These are phyloP conservation scores for Phytopythium cucurbitacearum DNA, from an alignment of 352 stramenopile genomes.

Conservation along the genomic window DNA sequence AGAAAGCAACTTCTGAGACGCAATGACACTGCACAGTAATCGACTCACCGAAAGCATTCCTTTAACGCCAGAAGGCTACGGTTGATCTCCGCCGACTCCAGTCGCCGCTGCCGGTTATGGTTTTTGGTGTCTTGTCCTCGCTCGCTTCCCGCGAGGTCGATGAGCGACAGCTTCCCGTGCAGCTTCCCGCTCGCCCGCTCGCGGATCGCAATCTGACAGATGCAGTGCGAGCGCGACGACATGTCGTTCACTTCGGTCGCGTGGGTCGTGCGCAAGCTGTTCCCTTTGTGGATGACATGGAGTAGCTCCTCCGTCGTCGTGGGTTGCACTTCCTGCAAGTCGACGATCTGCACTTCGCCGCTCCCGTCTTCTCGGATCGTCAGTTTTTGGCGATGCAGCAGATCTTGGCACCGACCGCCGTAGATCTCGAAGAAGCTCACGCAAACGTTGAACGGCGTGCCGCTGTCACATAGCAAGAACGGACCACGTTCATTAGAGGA, in stretches of 20 bases:
- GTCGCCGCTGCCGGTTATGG: conserved; percentile 87
- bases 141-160: conserved; percentile 96
- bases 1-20: not conserved
- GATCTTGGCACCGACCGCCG: conserved; percentile 93
- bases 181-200: conserved; percentile 40
- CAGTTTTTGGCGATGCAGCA: conserved; percentile 88
- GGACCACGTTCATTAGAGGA: not conserved
- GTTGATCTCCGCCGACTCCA: conserved; percentile 98
- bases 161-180: conserved; percentile 92
- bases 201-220: conserved; percentile 91
- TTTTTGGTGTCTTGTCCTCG: conserved; percentile 94
- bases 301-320: conserved; percentile 87
- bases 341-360: conserved; percentile 94
- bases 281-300: conserved; percentile 91
- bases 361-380: conserved; percentile 93
- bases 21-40: not conserved
- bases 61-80: conserved; percentile 96
- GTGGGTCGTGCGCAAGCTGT: conserved; percentile 93
- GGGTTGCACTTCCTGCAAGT: conserved; percentile 91
- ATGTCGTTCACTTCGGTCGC: conserved; percentile 96
- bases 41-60: conserved; percentile 90
- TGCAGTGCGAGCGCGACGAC: conserved; percentile 93
- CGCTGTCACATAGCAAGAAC: conserved; percentile 11
- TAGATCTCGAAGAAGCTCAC: conserved; percentile 98
- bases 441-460: conserved; percentile 76